Conservation (phyloP, 164 flowering plant species). For the grape (Vitis vinifera) region DNA sequence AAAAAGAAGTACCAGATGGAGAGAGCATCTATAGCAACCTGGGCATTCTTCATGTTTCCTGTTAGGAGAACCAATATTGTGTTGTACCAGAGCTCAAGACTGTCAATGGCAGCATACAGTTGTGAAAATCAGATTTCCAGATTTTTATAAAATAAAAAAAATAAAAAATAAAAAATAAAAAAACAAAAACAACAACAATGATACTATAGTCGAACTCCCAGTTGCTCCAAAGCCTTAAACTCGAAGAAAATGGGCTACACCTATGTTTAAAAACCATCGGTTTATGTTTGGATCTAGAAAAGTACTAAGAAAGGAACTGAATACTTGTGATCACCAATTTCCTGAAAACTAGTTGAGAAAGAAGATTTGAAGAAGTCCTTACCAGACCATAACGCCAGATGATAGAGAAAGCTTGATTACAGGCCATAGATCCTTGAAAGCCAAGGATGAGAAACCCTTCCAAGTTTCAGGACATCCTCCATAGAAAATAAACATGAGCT, state of each 20-base stretch:
- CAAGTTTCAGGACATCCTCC: slow-evolving; percentile 62
- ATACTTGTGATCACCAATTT: no score
- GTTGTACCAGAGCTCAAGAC: slow-evolving; percentile 70
- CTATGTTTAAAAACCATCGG: no score
- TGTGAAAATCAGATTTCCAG: no score
- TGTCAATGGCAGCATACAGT: slow-evolving; percentile 12
- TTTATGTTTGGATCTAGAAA: no score
- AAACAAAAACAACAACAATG: no score
- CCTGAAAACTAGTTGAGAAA: no score
- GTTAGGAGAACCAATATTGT: slow-evolving; percentile 53
- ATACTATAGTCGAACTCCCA: no score
- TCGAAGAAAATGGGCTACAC: no score
- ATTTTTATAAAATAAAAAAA: no score
- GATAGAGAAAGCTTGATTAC: slow-evolving; percentile 61
- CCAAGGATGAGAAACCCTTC: slow-evolving; percentile 54
- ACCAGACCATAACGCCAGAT: slow-evolving; percentile 76
- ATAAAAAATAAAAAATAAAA: no score
- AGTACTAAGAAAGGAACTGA: no score
- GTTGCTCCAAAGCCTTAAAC: no score
- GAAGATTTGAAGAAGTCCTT: not conserved
- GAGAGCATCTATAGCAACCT: slow-evolving; percentile 57
- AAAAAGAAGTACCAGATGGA: slow-evolving; percentile 48
- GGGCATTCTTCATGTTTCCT: slow-evolving; percentile 54
- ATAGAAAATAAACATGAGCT: slow-evolving; percentile 23
- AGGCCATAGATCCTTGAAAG: slow-evolving; percentile 56